Conservation (phyloP, 2,329 filamentous ascomycete genomes). For the Arthrobotrys megalospora region DNA sequence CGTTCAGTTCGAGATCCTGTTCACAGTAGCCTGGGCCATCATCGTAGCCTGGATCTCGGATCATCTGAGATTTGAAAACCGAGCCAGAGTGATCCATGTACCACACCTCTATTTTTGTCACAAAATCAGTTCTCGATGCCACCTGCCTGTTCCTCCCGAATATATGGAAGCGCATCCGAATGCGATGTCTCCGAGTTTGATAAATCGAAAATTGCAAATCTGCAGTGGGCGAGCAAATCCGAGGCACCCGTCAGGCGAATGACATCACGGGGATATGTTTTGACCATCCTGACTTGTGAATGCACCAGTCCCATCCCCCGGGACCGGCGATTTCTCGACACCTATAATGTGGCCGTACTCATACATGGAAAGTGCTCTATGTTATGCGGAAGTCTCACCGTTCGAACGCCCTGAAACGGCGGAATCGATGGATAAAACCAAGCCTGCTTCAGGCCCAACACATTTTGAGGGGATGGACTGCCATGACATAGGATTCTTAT, state of each 20-base stretch:
- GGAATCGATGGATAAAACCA: constrained; percentile 43
- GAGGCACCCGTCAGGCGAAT: background rate
- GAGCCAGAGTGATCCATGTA: constrained; percentile 19
- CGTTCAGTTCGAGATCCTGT: constrained; percentile 19
- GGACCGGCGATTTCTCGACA: background rate
- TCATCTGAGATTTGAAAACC: constrained; percentile 23
- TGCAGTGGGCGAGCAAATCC: background rate
- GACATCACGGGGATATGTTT: constrained; percentile 26
- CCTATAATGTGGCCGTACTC: constrained; percentile 10
- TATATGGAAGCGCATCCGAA: constrained; percentile 32
- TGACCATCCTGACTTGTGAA: background rate
- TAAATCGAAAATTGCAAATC: constrained; percentile 25
- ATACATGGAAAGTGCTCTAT: constrained; percentile 28
- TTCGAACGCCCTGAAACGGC: constrained; percentile 57
- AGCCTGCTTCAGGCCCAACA: constrained; percentile 57
- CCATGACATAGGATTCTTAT: constrained; percentile 17
- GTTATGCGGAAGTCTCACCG: constrained; percentile 23
- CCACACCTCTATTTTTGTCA: constrained; percentile 56
- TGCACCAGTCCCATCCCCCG: background rate
- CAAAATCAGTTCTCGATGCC: constrained; percentile 41
- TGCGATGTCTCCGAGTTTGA: constrained; percentile 13
- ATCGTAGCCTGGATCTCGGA: constrained; percentile 31
- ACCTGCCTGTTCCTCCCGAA: constrained; percentile 39
- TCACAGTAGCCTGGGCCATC: background rate
- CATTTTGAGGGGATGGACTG: constrained; percentile 34